Base-by-base conservation (phyloP, 2,329 filamentous ascomycete species). In the Coleophoma eucalyptorum region DNA sequence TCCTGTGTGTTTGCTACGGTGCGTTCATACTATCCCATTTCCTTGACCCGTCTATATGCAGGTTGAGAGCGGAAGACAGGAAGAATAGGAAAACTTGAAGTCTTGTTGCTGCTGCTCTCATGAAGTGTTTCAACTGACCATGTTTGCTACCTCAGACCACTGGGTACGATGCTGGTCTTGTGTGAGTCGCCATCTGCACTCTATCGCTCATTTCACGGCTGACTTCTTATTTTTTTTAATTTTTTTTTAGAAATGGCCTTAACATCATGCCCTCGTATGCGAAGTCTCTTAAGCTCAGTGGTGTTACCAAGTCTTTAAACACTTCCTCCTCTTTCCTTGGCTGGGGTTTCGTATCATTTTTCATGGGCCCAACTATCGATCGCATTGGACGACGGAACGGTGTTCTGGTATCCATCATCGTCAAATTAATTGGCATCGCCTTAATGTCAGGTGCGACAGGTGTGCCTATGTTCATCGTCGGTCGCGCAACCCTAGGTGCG, bases 241-340 rank as follows among this genome's bases (percentile, higher is more conserved):
- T 8, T 38, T 18, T n/a, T 8, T 40, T 20, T 43, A 43, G 41
- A 19, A 80, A 80, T 53, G 77, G 75, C 0, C 68, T 83, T 18
- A 77, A 80, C 51, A 80, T 82, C 53, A 62, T 82, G n/a, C 77
- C 78, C 0, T 73, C 72, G 0, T 82, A 81, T 59, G 72, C 69
- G 0, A 69, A 78, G 37, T 82, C 81, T 60, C 81, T 82, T 63
- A 57, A 70, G 3, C 71, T 81, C 10, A 79, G 66, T n/a, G 62
- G 72, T 1, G 71, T 74, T 0, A 79, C 77, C 0, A 75, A 70
- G 0, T 76, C 75, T 3, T 68, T 82, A n/a, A 80, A 80, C 56
- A 81, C 76, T 5, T 72, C 77, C 0, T 74, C 75, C 2, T 71
- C 75, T n/a, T 80, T 73, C 59, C 75, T 81, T 46, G 78, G 78